phyloP scores from a whole-genome alignment of 352 stramenopile genomes.

The Phytophthora sansomeana region DNA sequence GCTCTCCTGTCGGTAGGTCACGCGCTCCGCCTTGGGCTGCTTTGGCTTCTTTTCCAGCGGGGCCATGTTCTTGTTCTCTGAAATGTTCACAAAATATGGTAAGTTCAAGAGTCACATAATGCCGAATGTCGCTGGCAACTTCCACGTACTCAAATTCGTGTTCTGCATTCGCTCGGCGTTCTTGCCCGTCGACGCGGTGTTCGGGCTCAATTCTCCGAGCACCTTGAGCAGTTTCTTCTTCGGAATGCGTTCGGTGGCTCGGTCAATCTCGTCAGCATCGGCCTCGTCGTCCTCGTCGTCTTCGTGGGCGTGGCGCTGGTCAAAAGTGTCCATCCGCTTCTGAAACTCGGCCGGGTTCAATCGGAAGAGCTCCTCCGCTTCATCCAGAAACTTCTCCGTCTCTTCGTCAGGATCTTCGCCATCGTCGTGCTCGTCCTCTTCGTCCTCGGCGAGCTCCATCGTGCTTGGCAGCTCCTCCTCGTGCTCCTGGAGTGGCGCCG shows the following conservation, averaged over 20 bases:
- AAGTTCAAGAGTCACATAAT: conserved; percentile 3
- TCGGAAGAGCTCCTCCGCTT: conserved; percentile 74
- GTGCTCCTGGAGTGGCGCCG: conserved; percentile 13
- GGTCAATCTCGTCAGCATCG: conserved; percentile 60
- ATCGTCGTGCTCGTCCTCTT: conserved; percentile 48
- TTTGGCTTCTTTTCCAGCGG: conserved; percentile 81
- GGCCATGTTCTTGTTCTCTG: conserved; percentile 75
- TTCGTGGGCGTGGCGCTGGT: conserved; percentile 50
- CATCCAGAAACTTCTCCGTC: conserved; percentile 71
- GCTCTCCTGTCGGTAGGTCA: conserved; percentile 79
- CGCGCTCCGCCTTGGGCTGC: conserved; percentile 61
- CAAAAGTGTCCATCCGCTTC: conserved; percentile 59
- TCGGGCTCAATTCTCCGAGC: conserved; percentile 67
- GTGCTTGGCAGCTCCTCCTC: conserved; percentile 34
- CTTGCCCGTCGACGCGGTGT: conserved; percentile 41
- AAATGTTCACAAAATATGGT: conserved; percentile 3
- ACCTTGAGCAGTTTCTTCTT: conserved; percentile 78
- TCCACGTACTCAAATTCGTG: conserved; percentile 53
- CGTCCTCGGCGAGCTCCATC: conserved; percentile 41
- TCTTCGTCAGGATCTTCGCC: conserved; percentile 60
- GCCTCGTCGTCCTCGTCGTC: conserved; percentile 34
- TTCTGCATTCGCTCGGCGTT: conserved; percentile 60
- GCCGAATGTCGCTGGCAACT: neutral
- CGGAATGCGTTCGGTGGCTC: conserved; percentile 70
- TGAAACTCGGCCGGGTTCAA: conserved; percentile 71